A percentile compares a stretch with the other conserved stretches of the same genome.
Evolutionary conservation across 176 grass and related monocot genomes (phyloP).

Genomic region (Zea mays): DNA sequence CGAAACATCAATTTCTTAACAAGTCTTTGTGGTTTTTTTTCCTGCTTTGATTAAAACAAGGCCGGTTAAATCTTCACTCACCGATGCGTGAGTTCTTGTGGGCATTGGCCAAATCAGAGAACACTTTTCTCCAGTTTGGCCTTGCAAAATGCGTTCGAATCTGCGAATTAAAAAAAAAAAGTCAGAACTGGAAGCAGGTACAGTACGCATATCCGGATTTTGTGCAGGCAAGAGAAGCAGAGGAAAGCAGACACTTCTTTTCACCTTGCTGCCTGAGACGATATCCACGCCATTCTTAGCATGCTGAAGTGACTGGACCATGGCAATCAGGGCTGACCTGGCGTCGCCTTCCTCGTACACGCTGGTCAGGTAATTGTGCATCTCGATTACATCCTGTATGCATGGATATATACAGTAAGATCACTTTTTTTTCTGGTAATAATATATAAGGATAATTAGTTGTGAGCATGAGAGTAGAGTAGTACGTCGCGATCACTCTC

Average conservation of each 20-base stretch:
- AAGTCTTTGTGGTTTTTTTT: background rate
- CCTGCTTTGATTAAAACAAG: background rate
- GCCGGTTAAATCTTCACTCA: constrained; percentile 32
- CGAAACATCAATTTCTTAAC: constrained; percentile 29
- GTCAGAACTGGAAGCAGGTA: background rate
- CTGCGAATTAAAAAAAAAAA: constrained; percentile 39
- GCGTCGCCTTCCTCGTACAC: constrained; percentile 99
- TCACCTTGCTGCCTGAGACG: constrained; percentile 89
- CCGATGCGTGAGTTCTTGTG: constrained; percentile 90
- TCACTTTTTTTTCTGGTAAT: background rate
- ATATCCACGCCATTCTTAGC: constrained; percentile 93
- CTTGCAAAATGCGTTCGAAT: constrained; percentile 98
- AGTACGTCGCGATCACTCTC: constrained; percentile 79
- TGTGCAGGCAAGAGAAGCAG: too few relatives aligned
- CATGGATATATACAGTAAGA: too few relatives aligned
- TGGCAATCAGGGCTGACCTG: constrained; percentile 89
- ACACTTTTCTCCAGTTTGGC: constrained; percentile 99
- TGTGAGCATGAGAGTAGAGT: background rate
- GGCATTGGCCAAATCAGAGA: constrained; percentile 67
- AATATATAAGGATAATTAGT: background rate
- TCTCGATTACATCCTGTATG: constrained; percentile 87
- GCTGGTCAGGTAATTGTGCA: constrained; percentile 98
- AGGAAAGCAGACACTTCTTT: too few relatives aligned
- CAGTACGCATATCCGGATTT: too few relatives aligned
- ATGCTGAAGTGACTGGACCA: constrained; percentile 94